phyloP scores from a whole-genome alignment of 208 protist species.

The Herpetomonas tarakana region DNA sequence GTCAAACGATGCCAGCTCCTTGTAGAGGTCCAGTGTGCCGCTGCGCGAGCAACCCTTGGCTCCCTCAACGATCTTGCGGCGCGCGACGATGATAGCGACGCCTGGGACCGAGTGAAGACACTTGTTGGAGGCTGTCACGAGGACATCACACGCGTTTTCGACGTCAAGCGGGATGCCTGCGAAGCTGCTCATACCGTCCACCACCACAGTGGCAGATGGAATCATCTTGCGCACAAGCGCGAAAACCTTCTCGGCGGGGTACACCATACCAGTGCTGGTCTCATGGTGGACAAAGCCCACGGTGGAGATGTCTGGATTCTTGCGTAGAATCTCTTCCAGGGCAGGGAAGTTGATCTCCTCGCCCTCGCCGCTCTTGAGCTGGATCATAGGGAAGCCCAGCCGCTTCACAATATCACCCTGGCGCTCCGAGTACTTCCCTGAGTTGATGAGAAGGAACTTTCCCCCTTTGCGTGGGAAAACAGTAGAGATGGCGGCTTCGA shows the following conservation, averaged over 20 bases:
- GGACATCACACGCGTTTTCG: slow-evolving; percentile 57
- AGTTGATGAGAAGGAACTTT: slow-evolving; percentile 79
- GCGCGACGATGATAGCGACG: slow-evolving; percentile 65
- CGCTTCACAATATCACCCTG: slow-evolving; percentile 60
- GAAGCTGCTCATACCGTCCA: slow-evolving; percentile 87
- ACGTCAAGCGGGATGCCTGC: slow-evolving; percentile 61
- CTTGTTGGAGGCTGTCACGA: slow-evolving; percentile 85
- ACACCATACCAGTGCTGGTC: slow-evolving; percentile 89
- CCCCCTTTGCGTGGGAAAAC: slow-evolving; percentile 42
- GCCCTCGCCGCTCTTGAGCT: slow-evolving; percentile 56
- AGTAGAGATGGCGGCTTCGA: slow-evolving; percentile 80
- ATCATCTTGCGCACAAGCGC: slow-evolving; percentile 36
- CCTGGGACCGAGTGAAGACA: slow-evolving; percentile 90
- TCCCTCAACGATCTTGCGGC: slow-evolving; percentile 30
- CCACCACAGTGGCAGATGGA: slow-evolving; percentile 67
- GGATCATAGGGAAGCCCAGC: slow-evolving; percentile 44
- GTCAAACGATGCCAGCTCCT: slow-evolving; percentile 60
- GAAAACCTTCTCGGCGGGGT: slow-evolving; percentile 68
- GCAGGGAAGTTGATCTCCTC: slow-evolving; percentile 48
- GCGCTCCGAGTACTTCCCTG: slow-evolving; percentile 85
- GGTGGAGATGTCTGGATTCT: slow-evolving; percentile 57
- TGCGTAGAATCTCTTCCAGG: slow-evolving; percentile 38
- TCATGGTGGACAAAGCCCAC: slow-evolving; percentile 88
- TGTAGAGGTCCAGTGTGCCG: slow-evolving; percentile 67
- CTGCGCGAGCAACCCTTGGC: slow-evolving; percentile 54